phyloP scores from a whole-genome alignment of 1,284 basidiomycete species.

The Microbotryomycetes sp. region DNA sequence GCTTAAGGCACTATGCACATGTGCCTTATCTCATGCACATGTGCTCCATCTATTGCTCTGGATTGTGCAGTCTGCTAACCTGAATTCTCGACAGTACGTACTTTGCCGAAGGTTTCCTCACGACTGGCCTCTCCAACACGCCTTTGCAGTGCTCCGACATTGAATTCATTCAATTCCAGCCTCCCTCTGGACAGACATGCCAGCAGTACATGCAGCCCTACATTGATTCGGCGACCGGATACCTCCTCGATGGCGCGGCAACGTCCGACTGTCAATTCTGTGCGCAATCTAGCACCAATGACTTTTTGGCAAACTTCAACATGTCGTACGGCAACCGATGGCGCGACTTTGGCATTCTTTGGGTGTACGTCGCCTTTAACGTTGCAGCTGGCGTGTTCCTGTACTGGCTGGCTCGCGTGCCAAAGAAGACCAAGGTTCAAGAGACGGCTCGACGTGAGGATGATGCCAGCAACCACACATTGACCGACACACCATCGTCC shows the following conservation, averaged over 20 bases:
- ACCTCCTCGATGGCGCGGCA: constrained; percentile 33
- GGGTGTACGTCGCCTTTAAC: constrained; percentile 59
- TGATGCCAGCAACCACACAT: too few relatives aligned
- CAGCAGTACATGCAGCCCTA: constrained; percentile 40
- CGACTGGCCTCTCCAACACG: constrained; percentile 38
- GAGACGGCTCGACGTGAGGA: neutral
- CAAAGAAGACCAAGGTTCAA: constrained; percentile 4
- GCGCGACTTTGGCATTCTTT: constrained; percentile 58
- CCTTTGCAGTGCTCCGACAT: constrained; percentile 40
- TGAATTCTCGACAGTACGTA: too few relatives aligned
- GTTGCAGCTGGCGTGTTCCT: constrained; percentile 15
- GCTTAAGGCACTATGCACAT: neutral
- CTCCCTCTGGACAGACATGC: constrained; percentile 42
- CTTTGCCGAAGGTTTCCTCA: constrained; percentile 42
- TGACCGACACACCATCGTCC: neutral
- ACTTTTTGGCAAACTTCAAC: constrained; percentile 18
- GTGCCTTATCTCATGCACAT: too few relatives aligned
- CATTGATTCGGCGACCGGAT: constrained; percentile 36
- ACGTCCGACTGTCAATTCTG: constrained; percentile 42
- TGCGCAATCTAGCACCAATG: constrained; percentile 13
- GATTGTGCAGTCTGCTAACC: too few relatives aligned
- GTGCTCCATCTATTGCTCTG: too few relatives aligned
- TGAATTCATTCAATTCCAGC: constrained; percentile 42
- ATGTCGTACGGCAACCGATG: constrained; percentile 41
- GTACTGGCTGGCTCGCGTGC: constrained; percentile 24